Percentiles rank a stretch among this genome's conserved stretches.
phyloP scores from a whole-genome alignment of 495 filamentous ascomycete species.

The Bombardia bombarda region DNA sequence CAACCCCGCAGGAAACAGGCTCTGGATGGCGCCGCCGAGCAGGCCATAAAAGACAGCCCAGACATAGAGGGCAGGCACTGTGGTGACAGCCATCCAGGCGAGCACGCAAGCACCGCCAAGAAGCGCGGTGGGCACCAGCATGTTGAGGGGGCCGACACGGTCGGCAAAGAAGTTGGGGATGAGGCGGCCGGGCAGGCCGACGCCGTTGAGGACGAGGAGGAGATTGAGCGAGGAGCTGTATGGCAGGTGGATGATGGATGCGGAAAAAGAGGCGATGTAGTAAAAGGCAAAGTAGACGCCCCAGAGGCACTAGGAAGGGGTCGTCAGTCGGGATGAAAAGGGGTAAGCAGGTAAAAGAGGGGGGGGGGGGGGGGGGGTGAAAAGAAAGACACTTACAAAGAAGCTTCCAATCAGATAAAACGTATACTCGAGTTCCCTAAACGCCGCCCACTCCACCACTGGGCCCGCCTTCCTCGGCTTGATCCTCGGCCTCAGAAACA shows the following conservation, averaged over 20 bases:
- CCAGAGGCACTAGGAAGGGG: slow-evolving; percentile 21
- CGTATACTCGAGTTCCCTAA: slow-evolving; percentile 55
- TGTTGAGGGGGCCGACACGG: slow-evolving; percentile 50
- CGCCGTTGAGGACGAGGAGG: slow-evolving; percentile 65
- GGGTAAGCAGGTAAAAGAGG: no score
- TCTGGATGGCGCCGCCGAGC: slow-evolving; percentile 58
- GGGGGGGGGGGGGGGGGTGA: no score
- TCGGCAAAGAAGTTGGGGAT: slow-evolving; percentile 61
- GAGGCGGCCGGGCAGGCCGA: slow-evolving; percentile 56
- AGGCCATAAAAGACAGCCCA: slow-evolving; percentile 62
- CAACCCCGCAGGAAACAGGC: slow-evolving; percentile 55
- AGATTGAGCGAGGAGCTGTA: slow-evolving; percentile 53
- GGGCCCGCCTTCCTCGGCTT: slow-evolving; percentile 46
- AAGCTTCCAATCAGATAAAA: slow-evolving; percentile 60
- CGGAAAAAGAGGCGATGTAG: slow-evolving; percentile 57
- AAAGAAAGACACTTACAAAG: slow-evolving; percentile 38
- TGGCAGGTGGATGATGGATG: slow-evolving; percentile 35
- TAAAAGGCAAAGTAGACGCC: slow-evolving; percentile 66
- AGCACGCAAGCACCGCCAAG: slow-evolving; percentile 47
- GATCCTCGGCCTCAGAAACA: not conserved
- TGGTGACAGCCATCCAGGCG: slow-evolving; percentile 54
- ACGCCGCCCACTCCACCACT: slow-evolving; percentile 59
- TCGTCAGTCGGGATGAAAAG: no score
- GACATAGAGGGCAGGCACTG: slow-evolving; percentile 43
- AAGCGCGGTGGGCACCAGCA: slow-evolving; percentile 46